phyloP scores from a whole-genome alignment of 768 basidiomycete genomes.

The Collybiopsis confluens region DNA sequence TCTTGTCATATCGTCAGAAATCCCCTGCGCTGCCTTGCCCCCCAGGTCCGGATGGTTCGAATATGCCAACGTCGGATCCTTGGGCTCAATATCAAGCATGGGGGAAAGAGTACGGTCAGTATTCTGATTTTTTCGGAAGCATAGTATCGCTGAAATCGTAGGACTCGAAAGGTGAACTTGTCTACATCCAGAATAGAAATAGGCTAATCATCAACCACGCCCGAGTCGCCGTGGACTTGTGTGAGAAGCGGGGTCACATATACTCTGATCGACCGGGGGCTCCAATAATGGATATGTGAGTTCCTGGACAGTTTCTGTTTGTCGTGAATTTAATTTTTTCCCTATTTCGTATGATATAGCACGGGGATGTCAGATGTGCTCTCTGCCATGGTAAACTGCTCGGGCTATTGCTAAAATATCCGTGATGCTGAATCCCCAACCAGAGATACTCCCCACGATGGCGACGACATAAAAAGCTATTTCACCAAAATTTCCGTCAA shows the following conservation, averaged over 20 bases:
- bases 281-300: not conserved
- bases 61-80: not conserved
- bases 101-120: not conserved
- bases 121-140: not conserved
- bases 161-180: not conserved
- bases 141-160: too few species aligned
- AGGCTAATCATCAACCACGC: not conserved
- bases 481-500: slow-evolving; percentile 1
- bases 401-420: too few species aligned
- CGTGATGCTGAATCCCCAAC: too few species aligned
- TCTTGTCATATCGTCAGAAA: too few species aligned
- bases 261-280: not conserved
- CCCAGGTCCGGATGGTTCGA: not conserved
- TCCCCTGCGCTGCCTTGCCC: not conserved
- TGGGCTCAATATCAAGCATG: not conserved
- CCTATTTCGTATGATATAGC: too few species aligned
- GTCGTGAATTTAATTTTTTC: too few species aligned
- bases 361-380: too few species aligned
- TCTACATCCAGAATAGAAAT: not conserved
- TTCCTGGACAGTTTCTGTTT: too few species aligned
- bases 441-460: not conserved
- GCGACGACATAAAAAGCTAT: not conserved
- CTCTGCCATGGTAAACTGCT: too few species aligned
- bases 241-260: not conserved
- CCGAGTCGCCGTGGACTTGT: not conserved